phyloP scores from a whole-genome alignment of 75 land plant genomes.

The Adiantum capillusveneris region DNA sequence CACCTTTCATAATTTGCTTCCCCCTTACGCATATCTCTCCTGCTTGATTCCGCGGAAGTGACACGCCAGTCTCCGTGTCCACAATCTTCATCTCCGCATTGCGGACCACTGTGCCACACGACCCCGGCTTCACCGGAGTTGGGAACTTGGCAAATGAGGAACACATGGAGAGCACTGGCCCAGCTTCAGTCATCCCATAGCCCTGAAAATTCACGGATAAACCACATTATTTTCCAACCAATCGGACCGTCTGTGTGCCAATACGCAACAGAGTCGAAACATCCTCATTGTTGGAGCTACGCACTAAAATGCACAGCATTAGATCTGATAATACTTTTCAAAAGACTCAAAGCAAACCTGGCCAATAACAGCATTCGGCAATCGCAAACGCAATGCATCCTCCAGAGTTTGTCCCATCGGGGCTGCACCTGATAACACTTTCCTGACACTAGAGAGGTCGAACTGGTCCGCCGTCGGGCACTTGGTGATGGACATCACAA shows the following conservation, averaged over 20 bases:
- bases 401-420: slow-evolving; percentile 92
- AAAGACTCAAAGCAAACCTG: slow-evolving; percentile 43
- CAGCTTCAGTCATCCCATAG: slow-evolving; percentile 93
- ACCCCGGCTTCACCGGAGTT: slow-evolving; percentile 55
- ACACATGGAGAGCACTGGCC: slow-evolving; percentile 72
- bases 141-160: slow-evolving; percentile 63
- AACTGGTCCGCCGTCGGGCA: slow-evolving; percentile 44
- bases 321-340: too few relatives aligned
- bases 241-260: too few relatives aligned
- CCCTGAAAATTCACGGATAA: slow-evolving; percentile 51
- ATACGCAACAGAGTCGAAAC: too few relatives aligned
- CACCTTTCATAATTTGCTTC: slow-evolving; percentile 84
- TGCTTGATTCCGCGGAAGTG: slow-evolving; percentile 50
- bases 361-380: slow-evolving; percentile 70
- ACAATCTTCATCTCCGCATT: slow-evolving; percentile 75
- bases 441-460: slow-evolving; percentile 60
- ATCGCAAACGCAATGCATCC: slow-evolving; percentile 38
- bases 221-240: too few relatives aligned
- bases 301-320: too few relatives aligned
- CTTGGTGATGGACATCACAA: slow-evolving; percentile 78
- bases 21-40: slow-evolving; percentile 88
- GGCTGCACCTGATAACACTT: slow-evolving; percentile 82
- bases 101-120: slow-evolving; percentile 71
- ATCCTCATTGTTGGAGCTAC: too few relatives aligned
- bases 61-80: slow-evolving; percentile 64